Percentiles rank a stretch among this genome's conserved stretches.
phyloP scores from a whole-genome alignment of 2,329 filamentous ascomycete genomes.

The Trichoderma sp. region DNA sequence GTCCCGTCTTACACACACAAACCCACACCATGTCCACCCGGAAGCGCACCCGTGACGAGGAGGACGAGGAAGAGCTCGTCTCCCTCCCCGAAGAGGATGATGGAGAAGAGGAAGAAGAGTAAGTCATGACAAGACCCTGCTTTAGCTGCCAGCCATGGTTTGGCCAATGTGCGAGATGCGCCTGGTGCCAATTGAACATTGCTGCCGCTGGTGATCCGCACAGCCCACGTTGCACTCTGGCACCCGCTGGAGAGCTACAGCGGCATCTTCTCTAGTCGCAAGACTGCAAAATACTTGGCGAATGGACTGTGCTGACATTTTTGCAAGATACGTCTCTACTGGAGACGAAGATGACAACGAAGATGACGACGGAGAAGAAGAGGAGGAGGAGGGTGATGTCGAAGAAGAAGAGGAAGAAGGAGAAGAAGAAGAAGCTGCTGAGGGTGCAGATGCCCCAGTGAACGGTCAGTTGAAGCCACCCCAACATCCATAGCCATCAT shows the following conservation, averaged over 20 bases:
- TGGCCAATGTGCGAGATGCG: neutral
- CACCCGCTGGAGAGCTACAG: neutral
- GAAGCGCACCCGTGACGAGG: slow-evolving; percentile 61
- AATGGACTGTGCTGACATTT: neutral
- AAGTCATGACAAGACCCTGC: slow-evolving; percentile 31
- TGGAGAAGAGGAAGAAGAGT: slow-evolving; percentile 55
- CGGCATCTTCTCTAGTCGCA: neutral
- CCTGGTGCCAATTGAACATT: neutral
- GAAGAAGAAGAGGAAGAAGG: slow-evolving; percentile 33
- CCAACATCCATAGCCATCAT: neutral
- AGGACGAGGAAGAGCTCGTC: slow-evolving; percentile 56
- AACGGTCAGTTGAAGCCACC: slow-evolving; percentile 33
- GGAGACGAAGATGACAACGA: slow-evolving; percentile 43
- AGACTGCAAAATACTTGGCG: neutral
- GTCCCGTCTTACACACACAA: slow-evolving; percentile 10
- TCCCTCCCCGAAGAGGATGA: slow-evolving; percentile 53
- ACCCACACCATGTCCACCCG: slow-evolving; percentile 32
- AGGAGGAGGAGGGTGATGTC: slow-evolving; percentile 31
- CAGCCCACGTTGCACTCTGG: neutral
- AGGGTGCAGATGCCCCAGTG: slow-evolving; percentile 32
- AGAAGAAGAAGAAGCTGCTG: slow-evolving; percentile 28
- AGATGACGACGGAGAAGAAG: slow-evolving; percentile 42
- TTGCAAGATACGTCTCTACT: slow-evolving; percentile 36
- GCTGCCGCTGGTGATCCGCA: neutral
- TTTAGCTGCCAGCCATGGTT: neutral